Evolutionary conservation across 371 early-diverging fungal species (phyloP).

Genomic region (Mortierella polycephala): DNA sequence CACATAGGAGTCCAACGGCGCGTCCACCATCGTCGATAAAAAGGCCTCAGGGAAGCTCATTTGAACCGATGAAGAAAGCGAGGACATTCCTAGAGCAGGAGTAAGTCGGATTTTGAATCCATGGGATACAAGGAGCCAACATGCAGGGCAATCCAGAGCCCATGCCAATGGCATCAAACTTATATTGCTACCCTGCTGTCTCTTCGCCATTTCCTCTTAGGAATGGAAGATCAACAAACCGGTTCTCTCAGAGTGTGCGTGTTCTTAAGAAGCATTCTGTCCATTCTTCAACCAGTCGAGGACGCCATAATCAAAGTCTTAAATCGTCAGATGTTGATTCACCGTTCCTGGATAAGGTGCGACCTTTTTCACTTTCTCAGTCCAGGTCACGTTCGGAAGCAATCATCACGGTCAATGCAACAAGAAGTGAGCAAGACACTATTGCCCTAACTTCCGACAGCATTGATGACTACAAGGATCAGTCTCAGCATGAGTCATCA

Average conservation of each 20-base stretch:
- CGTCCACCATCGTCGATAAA: neutral
- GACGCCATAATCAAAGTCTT: too few relatives aligned
- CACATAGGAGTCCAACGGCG: too few relatives aligned
- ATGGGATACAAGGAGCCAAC: neutral
- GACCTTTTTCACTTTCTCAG: too few relatives aligned
- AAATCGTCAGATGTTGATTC: too few relatives aligned
- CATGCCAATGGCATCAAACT: neutral
- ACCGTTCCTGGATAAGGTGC: too few relatives aligned
- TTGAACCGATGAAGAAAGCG: constrained; percentile 15
- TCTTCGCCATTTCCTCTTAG: constrained; percentile 5
- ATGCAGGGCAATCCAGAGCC: neutral
- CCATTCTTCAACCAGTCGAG: too few relatives aligned
- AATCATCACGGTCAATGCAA: neutral
- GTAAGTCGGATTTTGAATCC: neutral
- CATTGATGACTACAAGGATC: neutral
- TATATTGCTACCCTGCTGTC: neutral
- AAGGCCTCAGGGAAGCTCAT: constrained; percentile 7
- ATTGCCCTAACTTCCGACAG: neutral
- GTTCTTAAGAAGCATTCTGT: constrained; percentile 5
- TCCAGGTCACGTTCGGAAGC: constrained; percentile 4
- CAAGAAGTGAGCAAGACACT: neutral
- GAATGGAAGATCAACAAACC: constrained; percentile 19
- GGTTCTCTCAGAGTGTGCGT: constrained; percentile 36
- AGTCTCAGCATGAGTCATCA: neutral
- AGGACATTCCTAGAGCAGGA: constrained; percentile 11